A percentile compares a stretch with the other conserved stretches of the same genome.
Evolutionary conservation across 192 early-diverging fungal species (phyloP).

Genomic region (Coemansia sp.): DNA sequence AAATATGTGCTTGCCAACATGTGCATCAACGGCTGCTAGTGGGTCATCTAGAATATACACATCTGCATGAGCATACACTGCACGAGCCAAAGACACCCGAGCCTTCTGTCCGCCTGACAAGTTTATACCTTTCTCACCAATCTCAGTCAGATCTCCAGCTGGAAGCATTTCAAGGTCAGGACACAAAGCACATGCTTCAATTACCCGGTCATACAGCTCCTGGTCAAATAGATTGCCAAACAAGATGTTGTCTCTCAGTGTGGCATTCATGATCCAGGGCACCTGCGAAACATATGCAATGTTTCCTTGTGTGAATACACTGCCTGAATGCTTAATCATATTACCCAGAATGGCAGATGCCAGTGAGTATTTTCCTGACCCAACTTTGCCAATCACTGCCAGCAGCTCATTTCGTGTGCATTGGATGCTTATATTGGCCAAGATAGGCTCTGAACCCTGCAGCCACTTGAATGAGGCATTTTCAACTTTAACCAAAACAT

Average conservation of each 20-base stretch:
- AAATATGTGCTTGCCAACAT: conserved; percentile 60
- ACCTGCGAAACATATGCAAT: conserved; percentile 60
- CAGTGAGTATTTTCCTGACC: conserved; percentile 64
- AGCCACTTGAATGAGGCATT: conserved; percentile 55
- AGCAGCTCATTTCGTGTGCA: conserved; percentile 53
- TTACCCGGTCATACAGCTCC: conserved; percentile 52
- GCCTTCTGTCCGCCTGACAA: conserved; percentile 18
- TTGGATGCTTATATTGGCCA: conserved; percentile 38
- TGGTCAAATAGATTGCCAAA: conserved; percentile 58
- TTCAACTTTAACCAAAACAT: conserved; percentile 17
- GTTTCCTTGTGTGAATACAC: conserved; percentile 19
- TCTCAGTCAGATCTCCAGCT: conserved; percentile 40
- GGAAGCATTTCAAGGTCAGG: conserved; percentile 57
- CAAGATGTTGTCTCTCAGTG: conserved; percentile 63
- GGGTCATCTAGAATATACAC: conserved; percentile 71
- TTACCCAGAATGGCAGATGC: conserved; percentile 61
- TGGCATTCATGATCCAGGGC: conserved; percentile 58
- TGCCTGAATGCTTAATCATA: conserved; percentile 40
- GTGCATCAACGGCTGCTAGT: conserved; percentile 62
- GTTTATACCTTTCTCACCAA: conserved; percentile 21
- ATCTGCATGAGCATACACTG: conserved; percentile 60
- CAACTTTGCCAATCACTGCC: conserved; percentile 60
- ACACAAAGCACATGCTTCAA: conserved; percentile 56
- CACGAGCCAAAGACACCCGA: conserved; percentile 33
- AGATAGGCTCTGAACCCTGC: conserved; percentile 8